A percentile compares a stretch with the other conserved stretches of the same genome.
Conservation (phyloP, 2,329 filamentous ascomycete species). For the Penicillium sp. region DNA sequence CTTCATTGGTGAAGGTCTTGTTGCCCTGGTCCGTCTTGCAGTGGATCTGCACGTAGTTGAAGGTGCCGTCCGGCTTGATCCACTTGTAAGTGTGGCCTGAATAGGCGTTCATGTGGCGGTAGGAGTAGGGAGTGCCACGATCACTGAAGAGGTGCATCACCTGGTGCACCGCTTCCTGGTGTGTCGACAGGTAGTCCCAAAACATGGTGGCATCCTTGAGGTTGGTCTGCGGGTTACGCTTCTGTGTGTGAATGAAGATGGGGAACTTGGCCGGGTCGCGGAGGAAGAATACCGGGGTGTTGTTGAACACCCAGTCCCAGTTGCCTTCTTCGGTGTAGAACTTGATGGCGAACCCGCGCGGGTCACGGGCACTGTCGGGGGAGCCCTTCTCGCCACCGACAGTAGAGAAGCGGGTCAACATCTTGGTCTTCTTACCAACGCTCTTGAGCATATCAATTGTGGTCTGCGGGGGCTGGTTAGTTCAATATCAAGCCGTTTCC, state of each 20-base stretch:
- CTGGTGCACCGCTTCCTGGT: constrained; percentile 63
- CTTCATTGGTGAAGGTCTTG: constrained; percentile 59
- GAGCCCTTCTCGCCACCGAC: constrained; percentile 72
- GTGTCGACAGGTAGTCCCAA: constrained; percentile 63
- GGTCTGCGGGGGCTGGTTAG: constrained; percentile 25
- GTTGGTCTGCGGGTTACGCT: constrained; percentile 69
- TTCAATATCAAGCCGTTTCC: not conserved
- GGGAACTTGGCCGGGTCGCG: constrained; percentile 72
- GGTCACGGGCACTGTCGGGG: constrained; percentile 69
- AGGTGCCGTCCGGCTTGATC: constrained; percentile 63
- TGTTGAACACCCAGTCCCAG: constrained; percentile 70
- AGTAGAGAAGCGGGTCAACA: constrained; percentile 70
- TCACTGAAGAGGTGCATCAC: constrained; percentile 67
- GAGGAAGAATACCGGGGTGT: constrained; percentile 74
- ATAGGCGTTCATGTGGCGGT: constrained; percentile 67
- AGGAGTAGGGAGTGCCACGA: constrained; percentile 64
- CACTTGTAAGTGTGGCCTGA: constrained; percentile 67
- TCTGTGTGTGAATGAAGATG: constrained; percentile 71
- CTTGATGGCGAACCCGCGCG: constrained; percentile 70
- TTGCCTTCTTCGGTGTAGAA: constrained; percentile 73
- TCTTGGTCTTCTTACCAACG: constrained; percentile 67
- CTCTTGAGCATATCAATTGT: constrained; percentile 51
- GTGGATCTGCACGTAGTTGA: constrained; percentile 66
- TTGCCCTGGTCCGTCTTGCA: constrained; percentile 62
- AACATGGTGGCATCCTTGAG: constrained; percentile 68